phyloP scores from a whole-genome alignment of 306 rosid genomes.

The Vigna trinervia region DNA sequence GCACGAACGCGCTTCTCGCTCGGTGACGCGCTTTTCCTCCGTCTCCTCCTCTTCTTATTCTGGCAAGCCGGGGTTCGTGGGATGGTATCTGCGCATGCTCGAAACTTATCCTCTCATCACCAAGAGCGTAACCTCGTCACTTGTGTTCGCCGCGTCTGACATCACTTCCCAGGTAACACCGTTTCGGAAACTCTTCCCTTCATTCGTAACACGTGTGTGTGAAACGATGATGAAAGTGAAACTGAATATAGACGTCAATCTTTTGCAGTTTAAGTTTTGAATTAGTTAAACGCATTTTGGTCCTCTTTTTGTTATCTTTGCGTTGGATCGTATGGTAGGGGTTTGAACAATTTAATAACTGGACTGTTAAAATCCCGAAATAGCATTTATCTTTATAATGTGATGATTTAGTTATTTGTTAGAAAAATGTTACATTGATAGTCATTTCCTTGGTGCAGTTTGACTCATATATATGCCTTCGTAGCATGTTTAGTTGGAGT shows the following conservation, averaged over 20 bases:
- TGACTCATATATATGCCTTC: too few species aligned
- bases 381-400: background rate
- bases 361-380: background rate
- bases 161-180: constrained; percentile 68
- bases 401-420: too few species aligned
- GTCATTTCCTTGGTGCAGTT: too few species aligned
- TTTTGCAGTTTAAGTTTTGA: background rate
- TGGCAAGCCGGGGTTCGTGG: constrained; percentile 54
- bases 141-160: constrained; percentile 69
- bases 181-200: background rate
- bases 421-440: background rate
- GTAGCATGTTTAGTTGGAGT: too few species aligned
- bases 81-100: constrained; percentile 70
- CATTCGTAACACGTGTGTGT: background rate
- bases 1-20: constrained; percentile 8
- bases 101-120: constrained; percentile 57
- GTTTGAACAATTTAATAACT: background rate
- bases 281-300: background rate
- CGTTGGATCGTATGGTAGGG: background rate
- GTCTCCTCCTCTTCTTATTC: constrained; percentile 40
- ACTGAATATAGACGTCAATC: background rate
- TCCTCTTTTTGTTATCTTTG: background rate
- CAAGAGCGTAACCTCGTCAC: constrained; percentile 63
- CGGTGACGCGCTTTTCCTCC: background rate
- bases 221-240: background rate